These are phyloP conservation scores for Sphaerulina musiva DNA, from an alignment of 2,329 filamentous ascomycete genomes.

Conservation along the genomic window DNA sequence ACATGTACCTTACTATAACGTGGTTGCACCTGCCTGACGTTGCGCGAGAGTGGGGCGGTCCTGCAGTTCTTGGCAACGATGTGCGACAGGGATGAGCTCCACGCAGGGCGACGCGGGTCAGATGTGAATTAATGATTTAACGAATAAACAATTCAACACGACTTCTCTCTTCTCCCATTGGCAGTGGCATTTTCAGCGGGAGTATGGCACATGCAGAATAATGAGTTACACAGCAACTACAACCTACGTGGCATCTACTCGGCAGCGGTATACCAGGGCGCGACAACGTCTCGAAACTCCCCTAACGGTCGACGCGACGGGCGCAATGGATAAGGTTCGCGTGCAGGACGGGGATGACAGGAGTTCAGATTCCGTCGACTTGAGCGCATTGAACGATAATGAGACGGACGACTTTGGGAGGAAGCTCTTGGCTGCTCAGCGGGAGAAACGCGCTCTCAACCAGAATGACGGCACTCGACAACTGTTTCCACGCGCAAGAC, in stretches of 20 bases:
- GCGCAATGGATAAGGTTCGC: constrained; percentile 23
- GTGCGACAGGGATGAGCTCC: not conserved
- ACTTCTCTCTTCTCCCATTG: not conserved
- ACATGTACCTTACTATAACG: too few relatives aligned
- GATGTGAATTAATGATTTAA: not conserved
- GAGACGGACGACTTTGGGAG: constrained; percentile 44
- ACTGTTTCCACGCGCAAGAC: constrained; percentile 20
- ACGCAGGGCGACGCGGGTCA: constrained; percentile 2
- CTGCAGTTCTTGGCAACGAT: constrained; percentile 3
- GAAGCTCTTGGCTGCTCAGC: constrained; percentile 39
- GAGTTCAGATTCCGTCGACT: constrained; percentile 2
- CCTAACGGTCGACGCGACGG: constrained; percentile 4
- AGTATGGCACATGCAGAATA: too few relatives aligned
- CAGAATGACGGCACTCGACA: constrained; percentile 30
- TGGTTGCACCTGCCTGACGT: constrained; percentile 8
- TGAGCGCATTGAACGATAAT: constrained; percentile 30
- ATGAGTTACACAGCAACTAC: not conserved
- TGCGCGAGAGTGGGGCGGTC: constrained; percentile 3
- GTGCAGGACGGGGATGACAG: constrained; percentile 22
- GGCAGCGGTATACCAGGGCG: constrained; percentile 1
- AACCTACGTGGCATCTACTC: not conserved
- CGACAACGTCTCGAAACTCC: not conserved
- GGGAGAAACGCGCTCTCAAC: constrained; percentile 37
- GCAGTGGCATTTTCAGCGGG: not conserved
- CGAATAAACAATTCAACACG: not conserved